phyloP scores from a whole-genome alignment of 345 rosid genomes.

The Carallia brachiata region DNA sequence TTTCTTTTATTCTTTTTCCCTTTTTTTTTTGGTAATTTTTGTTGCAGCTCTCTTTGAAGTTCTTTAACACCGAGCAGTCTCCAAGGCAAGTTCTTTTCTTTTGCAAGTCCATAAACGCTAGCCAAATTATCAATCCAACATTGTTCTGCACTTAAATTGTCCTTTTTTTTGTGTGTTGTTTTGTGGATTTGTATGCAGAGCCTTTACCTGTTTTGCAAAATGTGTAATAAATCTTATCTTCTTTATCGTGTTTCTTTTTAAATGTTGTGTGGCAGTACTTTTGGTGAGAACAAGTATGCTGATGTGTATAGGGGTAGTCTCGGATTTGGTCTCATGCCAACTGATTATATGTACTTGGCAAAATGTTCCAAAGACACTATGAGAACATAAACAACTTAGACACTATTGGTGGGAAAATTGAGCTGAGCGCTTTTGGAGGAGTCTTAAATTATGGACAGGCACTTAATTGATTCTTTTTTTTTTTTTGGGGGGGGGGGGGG shows the following conservation, averaged over 20 bases:
- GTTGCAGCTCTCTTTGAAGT: too few relatives aligned
- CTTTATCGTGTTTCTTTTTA: background rate
- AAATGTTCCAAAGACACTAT: conserved; percentile 31
- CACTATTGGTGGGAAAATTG: conserved; percentile 13
- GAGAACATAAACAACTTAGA: too few relatives aligned
- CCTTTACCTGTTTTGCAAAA: background rate
- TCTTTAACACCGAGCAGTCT: too few relatives aligned
- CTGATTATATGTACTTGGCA: conserved; percentile 76
- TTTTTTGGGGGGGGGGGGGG: background rate
- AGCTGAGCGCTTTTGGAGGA: conserved; percentile 74
- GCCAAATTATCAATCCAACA: too few relatives aligned
- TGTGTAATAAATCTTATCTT: background rate
- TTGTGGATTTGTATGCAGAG: background rate
- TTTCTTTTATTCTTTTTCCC: too few relatives aligned
- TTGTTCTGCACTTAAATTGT: too few relatives aligned
- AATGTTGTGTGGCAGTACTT: conserved; percentile 10
- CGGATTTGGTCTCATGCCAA: conserved; percentile 60
- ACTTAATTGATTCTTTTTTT: background rate
- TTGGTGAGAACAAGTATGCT: conserved; percentile 52
- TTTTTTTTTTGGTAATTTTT: too few relatives aligned
- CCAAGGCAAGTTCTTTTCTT: too few relatives aligned
- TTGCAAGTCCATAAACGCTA: too few relatives aligned
- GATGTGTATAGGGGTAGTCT: conserved; percentile 82
- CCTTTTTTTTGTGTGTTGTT: background rate
- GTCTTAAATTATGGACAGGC: conserved; percentile 93